phyloP scores from a whole-genome alignment of 495 filamentous ascomycete species.

The Neurospora sp. region DNA sequence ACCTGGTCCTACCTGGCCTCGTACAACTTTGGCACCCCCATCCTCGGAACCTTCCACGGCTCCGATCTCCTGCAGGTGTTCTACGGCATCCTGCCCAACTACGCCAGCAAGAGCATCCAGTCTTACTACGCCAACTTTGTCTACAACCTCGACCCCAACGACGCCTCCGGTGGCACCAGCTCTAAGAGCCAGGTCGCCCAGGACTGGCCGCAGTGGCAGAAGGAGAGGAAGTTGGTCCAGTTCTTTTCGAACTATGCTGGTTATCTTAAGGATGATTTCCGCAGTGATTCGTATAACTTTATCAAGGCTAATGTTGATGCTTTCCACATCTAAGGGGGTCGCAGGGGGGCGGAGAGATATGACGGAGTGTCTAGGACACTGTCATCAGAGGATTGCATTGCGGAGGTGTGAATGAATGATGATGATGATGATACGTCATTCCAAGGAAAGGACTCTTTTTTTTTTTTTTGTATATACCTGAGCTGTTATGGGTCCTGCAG shows the following conservation, averaged over 20 bases:
- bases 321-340: conserved; percentile 38
- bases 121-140: conserved; percentile 58
- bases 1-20: conserved; percentile 63
- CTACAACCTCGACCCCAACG: conserved; percentile 55
- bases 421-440: background rate
- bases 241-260: conserved; percentile 37
- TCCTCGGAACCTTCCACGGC: conserved; percentile 65
- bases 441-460: background rate
- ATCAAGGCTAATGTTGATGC: conserved; percentile 34
- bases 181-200: conserved; percentile 21
- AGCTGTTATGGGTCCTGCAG: background rate
- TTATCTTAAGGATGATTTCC: conserved; percentile 51
- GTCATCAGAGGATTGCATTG: background rate
- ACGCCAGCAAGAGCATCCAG: conserved; percentile 48
- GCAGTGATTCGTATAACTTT: conserved; percentile 38
- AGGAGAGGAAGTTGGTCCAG: conserved; percentile 44
- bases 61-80: conserved; percentile 58
- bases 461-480: background rate
- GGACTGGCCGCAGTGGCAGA: conserved; percentile 54
- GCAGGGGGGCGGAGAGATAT: background rate
- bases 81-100: conserved; percentile 49
- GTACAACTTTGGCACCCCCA: conserved; percentile 57
- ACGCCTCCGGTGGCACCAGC: conserved; percentile 25
- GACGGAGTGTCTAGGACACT: background rate
- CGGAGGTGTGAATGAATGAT: background rate